Evolutionary conservation across 768 basidiomycete species (phyloP), one percentile per base, ranked within the genome.

Genomic region (Kwoniella dendrophila): DNA sequence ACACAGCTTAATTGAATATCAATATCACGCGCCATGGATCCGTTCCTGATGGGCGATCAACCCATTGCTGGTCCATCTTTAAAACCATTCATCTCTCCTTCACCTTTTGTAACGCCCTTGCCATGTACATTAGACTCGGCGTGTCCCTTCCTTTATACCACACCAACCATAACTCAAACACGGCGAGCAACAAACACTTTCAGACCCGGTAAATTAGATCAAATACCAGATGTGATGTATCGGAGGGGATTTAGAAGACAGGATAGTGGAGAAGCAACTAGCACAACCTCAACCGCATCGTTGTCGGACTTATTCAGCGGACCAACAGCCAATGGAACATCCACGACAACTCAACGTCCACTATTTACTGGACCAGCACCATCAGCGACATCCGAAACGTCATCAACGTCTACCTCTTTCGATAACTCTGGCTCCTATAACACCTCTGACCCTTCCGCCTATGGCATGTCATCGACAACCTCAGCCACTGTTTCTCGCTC

Each of bases 11-110:
- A 14, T 55, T 22, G 6, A 11, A 24, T 48, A 4, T 24, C 20
- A 58, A 22, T 12, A 43, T 33, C 8, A 38, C 36, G 36, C 36
- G 8, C 27, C 3, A 62, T 62, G 53, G 22, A 36, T 32, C 27
- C 50, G 32, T 24, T 38, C 11, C 49, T 22, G 11, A 24, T 36
- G 26, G 60, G 61, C 4, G 59, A 58, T 27, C 59, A 62, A 38
- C 65, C 65, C 20, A 51, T 55, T 30, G 65, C 65, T 54, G 65
- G 65, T 18, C 65, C 65, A 8, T 59, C 61, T 40, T 65, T 58
- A 27, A 41, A 45, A 32, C 63, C 63, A 27, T 61, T 56, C 22
- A 26, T 50, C n/a, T 32, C 34, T 11, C 33, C 33, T 27, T 30
- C 34, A 26, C 45, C 50, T 33, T n/a, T n/a, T n/a, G n/a, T n/a